A percentile compares a stretch with the other conserved stretches of the same genome.
Conservation (phyloP, 225 moss, liverwort and hornwort genomes). For the Rhytidiadelphus loreus region DNA sequence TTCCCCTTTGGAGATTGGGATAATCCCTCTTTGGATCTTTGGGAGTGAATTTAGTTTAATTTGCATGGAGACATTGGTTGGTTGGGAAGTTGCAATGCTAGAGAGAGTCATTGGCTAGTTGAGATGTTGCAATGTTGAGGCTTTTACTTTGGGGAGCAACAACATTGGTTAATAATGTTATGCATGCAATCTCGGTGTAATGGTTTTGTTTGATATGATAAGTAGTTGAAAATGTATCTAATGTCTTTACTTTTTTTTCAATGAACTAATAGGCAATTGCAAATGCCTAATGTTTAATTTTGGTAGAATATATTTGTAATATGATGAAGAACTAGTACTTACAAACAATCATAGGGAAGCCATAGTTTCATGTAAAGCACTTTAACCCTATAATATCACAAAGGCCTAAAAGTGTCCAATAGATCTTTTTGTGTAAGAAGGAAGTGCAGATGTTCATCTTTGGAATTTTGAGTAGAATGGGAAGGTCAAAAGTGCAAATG, state of each 20-base stretch:
- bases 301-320: no score
- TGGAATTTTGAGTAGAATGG: background rate
- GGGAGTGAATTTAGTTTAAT: background rate
- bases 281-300: background rate
- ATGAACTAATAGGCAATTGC: background rate
- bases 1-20: background rate
- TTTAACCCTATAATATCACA: no score
- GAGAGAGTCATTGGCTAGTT: background rate
- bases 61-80: background rate
- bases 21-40: no score
- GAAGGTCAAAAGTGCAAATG: fast-evolving
- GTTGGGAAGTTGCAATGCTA: background rate
- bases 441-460: background rate
- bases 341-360: background rate
- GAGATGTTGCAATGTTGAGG: background rate
- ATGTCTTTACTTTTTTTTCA: no score
- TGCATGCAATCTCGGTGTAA: background rate
- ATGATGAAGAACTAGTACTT: background rate
- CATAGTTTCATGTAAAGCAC: background rate
- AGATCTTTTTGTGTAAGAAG: background rate
- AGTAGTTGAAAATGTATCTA: background rate
- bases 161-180: background rate
- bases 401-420: background rate
- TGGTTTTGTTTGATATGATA: background rate
- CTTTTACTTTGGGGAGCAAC: background rate